Percentiles rank a stretch among this genome's conserved stretches.
Evolutionary conservation across 2,329 filamentous ascomycete genomes (phyloP).

Genomic region (Cyphellophora attinorum): DNA sequence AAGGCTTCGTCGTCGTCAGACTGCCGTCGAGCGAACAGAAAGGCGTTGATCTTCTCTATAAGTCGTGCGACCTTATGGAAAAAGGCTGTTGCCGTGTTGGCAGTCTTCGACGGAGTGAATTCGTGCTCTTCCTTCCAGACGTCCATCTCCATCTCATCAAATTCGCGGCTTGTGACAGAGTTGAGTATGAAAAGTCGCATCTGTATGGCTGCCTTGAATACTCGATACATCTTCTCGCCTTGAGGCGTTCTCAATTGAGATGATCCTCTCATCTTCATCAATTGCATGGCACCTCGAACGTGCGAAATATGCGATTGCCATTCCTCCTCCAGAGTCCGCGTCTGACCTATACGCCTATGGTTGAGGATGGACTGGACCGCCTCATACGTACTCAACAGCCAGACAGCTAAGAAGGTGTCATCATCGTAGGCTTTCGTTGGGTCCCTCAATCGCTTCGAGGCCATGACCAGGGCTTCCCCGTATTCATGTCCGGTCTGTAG

Average conservation of each 20-base stretch:
- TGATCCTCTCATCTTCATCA: slow-evolving; percentile 13
- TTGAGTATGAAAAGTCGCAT: slow-evolving; percentile 17
- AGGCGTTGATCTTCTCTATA: slow-evolving; percentile 12
- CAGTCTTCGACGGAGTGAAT: slow-evolving; percentile 15
- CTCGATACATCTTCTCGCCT: slow-evolving; percentile 15
- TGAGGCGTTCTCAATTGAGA: slow-evolving; percentile 14
- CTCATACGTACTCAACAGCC: slow-evolving; percentile 17
- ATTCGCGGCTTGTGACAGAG: slow-evolving; percentile 14
- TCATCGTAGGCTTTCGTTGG: slow-evolving; percentile 12
- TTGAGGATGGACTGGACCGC: slow-evolving; percentile 14
- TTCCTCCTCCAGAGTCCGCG: slow-evolving; percentile 11
- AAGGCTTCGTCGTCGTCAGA: not conserved
- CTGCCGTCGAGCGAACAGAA: slow-evolving; percentile 3
- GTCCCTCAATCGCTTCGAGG: slow-evolving; percentile 11
- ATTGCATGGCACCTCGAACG: slow-evolving; percentile 15
- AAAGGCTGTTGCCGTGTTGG: slow-evolving; percentile 13
- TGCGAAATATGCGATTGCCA: slow-evolving; percentile 17
- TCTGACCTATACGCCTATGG: slow-evolving; percentile 9
- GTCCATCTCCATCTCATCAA: slow-evolving; percentile 15
- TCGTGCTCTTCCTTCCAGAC: slow-evolving; percentile 17
- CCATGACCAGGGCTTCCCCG: slow-evolving; percentile 10
- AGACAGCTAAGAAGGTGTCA: slow-evolving; percentile 16
- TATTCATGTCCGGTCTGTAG: slow-evolving; percentile 15
- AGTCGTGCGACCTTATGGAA: slow-evolving; percentile 14
- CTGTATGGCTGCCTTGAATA: slow-evolving; percentile 19